These are phyloP conservation scores for Decorospora gaudefroyi DNA, from an alignment of 2,329 filamentous ascomycete species.

Conservation along the genomic window DNA sequence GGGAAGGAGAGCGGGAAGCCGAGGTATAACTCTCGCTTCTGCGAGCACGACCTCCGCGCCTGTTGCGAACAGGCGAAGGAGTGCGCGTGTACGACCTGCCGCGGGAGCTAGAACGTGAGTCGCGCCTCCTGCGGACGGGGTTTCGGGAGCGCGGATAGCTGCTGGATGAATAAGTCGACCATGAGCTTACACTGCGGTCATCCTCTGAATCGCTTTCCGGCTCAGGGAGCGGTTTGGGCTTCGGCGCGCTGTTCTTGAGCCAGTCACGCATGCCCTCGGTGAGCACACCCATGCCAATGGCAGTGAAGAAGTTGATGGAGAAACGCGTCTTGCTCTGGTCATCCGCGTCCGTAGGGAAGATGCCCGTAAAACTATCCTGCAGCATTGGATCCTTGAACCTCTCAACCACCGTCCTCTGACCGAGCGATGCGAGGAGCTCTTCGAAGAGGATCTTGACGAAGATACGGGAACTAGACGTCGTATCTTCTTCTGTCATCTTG, in stretches of 20 bases:
- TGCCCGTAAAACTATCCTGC: constrained; percentile 75
- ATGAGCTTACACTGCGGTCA: constrained; percentile 41
- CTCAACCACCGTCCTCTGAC: constrained; percentile 76
- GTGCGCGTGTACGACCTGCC: constrained; percentile 40
- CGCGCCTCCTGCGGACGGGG: constrained; percentile 24
- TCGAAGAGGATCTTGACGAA: constrained; percentile 99
- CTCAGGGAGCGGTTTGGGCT: constrained; percentile 66
- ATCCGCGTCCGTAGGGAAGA: constrained; percentile 82
- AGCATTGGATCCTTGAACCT: constrained; percentile 76
- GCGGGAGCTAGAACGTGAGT: constrained; percentile 35
- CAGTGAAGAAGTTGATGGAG: constrained; percentile 99
- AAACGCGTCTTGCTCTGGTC: constrained; percentile 90
- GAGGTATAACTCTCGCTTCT: constrained; percentile 29
- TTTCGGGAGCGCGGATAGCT: constrained; percentile 36
- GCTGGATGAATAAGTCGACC: constrained; percentile 41
- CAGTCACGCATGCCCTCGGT: constrained; percentile 95
- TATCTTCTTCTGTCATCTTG: constrained; percentile 94
- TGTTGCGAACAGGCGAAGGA: constrained; percentile 32
- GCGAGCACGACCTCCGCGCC: constrained; percentile 26
- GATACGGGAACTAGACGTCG: constrained; percentile 92
- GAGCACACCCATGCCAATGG: constrained; percentile 91
- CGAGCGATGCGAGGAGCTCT: constrained; percentile 83
- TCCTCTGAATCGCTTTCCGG: constrained; percentile 44
- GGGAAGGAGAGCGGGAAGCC: constrained; percentile 31
- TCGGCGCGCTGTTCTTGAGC: constrained; percentile 80